Evolutionary conservation across 345 rosid genomes (phyloP).

Genomic region (Laguncularia racemosa): DNA sequence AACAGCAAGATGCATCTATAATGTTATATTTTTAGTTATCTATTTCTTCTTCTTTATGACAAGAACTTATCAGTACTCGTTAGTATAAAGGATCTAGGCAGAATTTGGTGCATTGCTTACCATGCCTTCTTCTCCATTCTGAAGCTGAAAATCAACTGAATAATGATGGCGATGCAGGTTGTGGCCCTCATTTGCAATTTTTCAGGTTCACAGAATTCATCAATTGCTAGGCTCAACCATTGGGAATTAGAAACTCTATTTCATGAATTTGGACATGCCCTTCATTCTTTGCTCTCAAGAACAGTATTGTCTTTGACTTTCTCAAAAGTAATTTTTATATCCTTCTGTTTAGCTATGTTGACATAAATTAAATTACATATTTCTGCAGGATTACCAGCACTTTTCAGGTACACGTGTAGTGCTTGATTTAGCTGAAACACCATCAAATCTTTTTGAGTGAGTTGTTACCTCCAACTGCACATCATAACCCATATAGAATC

Average conservation of each 20-base stretch:
- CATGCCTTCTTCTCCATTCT: neutral
- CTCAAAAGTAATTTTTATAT: neutral
- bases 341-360: neutral
- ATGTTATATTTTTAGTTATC: no score
- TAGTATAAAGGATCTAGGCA: no score
- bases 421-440: constrained; percentile 91
- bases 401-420: constrained; percentile 91
- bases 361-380: neutral
- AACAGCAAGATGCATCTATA: no score
- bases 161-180: constrained; percentile 44
- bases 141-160: neutral
- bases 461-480: constrained; percentile 17
- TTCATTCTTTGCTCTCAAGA: constrained; percentile 86
- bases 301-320: constrained; percentile 43
- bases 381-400: constrained; percentile 84
- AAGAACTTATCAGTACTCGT: no score
- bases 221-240: constrained; percentile 72
- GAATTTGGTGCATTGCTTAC: neutral
- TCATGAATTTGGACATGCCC: constrained; percentile 98
- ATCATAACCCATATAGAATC: neutral
- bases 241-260: constrained; percentile 85
- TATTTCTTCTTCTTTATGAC: no score
- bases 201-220: constrained; percentile 37
- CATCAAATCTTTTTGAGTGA: constrained; percentile 96
- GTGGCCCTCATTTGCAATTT: constrained; percentile 92